Evolutionary conservation across 805 yeast genomes (phyloP).

Genomic region (Myxozyma sirexii): DNA sequence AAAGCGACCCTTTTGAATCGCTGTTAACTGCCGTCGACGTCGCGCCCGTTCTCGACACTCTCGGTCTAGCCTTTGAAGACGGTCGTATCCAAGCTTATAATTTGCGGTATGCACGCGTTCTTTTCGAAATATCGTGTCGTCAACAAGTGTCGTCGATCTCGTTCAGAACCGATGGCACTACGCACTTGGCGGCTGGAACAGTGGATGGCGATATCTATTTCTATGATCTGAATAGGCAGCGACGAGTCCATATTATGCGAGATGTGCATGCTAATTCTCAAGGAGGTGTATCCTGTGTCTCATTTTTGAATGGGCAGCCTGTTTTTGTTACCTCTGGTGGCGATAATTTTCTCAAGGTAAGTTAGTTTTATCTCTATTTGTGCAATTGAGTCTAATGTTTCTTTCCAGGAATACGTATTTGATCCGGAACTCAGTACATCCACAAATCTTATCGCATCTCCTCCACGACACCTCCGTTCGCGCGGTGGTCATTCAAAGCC

Average conservation of each 20-base stretch:
- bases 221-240: slow-evolving; percentile 72
- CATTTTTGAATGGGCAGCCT: slow-evolving; percentile 88
- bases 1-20: slow-evolving; percentile 51
- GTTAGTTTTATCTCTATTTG: neutral
- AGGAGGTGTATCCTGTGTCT: slow-evolving; percentile 77
- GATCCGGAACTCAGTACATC: slow-evolving; percentile 83
- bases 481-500: slow-evolving; percentile 98
- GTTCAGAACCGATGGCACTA: slow-evolving; percentile 85
- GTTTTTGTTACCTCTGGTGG: slow-evolving; percentile 86
- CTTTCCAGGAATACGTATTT: slow-evolving; percentile 72
- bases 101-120: slow-evolving; percentile 60
- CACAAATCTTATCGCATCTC: slow-evolving; percentile 57
- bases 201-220: slow-evolving; percentile 81
- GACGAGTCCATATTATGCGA: slow-evolving; percentile 75
- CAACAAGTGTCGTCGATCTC: slow-evolving; percentile 61
- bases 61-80: slow-evolving; percentile 72
- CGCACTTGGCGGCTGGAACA: slow-evolving; percentile 80
- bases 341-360: slow-evolving; percentile 72
- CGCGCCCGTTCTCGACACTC: slow-evolving; percentile 84
- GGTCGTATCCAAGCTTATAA: slow-evolving; percentile 73
- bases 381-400: neutral
- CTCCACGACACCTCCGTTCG: slow-evolving; percentile 88
- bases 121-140: slow-evolving; percentile 51
- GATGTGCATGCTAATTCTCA: slow-evolving; percentile 61
- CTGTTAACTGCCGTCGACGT: slow-evolving; percentile 69